Evolutionary conservation across 768 basidiomycete species (phyloP).

Genomic region (Collybia sordida): DNA sequence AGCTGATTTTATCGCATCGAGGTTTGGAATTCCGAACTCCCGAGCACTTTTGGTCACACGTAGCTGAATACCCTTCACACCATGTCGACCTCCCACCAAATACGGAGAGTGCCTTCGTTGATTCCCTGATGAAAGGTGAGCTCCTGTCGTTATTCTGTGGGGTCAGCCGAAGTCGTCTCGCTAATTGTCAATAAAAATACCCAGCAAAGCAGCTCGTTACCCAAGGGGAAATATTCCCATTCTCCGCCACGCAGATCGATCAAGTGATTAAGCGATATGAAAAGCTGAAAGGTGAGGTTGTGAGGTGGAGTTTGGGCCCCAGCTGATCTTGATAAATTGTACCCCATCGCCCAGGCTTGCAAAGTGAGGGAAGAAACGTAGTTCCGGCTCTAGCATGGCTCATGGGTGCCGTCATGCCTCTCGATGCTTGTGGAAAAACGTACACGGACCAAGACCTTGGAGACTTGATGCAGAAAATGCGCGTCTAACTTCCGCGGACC

Average conservation of each 20-base stretch:
- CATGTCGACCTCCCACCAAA: conserved; percentile 33
- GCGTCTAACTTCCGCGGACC: conserved; percentile 16
- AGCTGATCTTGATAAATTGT: conserved; percentile 1
- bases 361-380: conserved; percentile 27
- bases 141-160: conserved; percentile 7
- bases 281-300: conserved; percentile 32
- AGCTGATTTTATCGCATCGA: conserved; percentile 3
- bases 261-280: conserved; percentile 36
- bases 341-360: conserved; percentile 19
- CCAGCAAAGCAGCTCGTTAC: conserved; percentile 24
- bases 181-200: conserved; percentile 8
- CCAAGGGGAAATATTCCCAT: conserved; percentile 32
- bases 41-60: conserved; percentile 40
- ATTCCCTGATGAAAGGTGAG: conserved; percentile 31
- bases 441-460: conserved; percentile 27
- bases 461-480: conserved; percentile 30
- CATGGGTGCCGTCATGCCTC: conserved; percentile 43
- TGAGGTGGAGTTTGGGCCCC: conserved; percentile 1
- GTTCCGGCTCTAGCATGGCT: conserved; percentile 37
- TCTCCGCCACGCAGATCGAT: conserved; percentile 35
- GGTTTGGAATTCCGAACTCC: conserved; percentile 25
- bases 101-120: conserved; percentile 32
- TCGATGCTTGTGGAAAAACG: conserved; percentile 30
- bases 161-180: neutral
- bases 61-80: conserved; percentile 44